Evolutionary conservation across 257 asterid genomes (phyloP), one percentile per base, ranked within the genome.

Genomic region (Coffea eugenioides): DNA sequence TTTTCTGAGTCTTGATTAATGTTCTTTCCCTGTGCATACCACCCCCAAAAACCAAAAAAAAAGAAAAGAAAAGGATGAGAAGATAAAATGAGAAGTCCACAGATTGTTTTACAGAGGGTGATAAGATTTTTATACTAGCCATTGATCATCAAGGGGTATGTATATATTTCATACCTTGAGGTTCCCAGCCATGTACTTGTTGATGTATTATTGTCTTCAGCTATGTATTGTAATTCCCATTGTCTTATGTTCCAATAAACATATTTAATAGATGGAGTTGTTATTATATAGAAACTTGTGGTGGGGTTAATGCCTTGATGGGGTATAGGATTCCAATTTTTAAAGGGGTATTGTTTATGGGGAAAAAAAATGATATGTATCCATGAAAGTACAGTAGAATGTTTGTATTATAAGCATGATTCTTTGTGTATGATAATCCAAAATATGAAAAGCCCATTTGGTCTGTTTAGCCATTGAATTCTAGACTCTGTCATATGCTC

Each of bases 21-120:
- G 72, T 64, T 16, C 76, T 75, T 72, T 82, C 78, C 79, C 18
- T 87, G 93, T 91, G 93, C 81, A 88, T 88, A 87, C 88, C 76
- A 8, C 31, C 31, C 31, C 31, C 0, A 31, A 0, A 31, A 31
- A 31, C 31, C 31, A 31, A 31, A 31, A 31, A 31, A 31, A 31
- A n/a, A n/a, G n/a, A 27, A 27, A 31, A 31, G 0, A 31, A 31
- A 18, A 52, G 66, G 41, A 21, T 2, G 8, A 8, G 69, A 27
- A 62, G 79, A 72, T 77, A 73, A 62, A 75, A 84, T 64, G 78
- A 70, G 77, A 51, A 81, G 78, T 81, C 82, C 71, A 72, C 77
- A 67, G 70, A 69, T 78, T 66, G 61, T 51, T 39, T 77, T 61
- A 66, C 20, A 14, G 85, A 69, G 79, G 87, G 79, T 70, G 54